Conservation (phyloP, 2,329 filamentous ascomycete genomes). For the Penicillium frequentans region DNA sequence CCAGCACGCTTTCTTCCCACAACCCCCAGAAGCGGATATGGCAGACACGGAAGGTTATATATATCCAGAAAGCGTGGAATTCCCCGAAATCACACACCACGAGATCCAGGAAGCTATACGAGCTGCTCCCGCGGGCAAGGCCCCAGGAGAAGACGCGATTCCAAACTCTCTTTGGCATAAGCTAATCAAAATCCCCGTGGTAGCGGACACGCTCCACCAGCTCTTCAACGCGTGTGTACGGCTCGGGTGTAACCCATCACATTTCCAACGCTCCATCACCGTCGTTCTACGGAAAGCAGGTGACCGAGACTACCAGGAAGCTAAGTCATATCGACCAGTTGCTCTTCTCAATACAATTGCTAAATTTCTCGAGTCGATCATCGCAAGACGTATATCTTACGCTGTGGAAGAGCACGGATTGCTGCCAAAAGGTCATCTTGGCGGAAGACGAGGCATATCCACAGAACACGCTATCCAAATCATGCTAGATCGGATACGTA, state of each 20-base stretch:
- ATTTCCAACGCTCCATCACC: not conserved
- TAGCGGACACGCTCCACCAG: not conserved
- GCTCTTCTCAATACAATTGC: constrained; percentile 13
- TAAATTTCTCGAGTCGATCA: constrained; percentile 10
- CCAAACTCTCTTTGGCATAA: not conserved
- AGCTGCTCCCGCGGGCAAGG: not conserved
- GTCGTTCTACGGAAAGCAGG: not conserved
- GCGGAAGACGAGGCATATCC: no score
- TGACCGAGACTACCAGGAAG: constrained; percentile 2
- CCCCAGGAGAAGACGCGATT: not conserved
- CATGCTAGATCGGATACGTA: no score
- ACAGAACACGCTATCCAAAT: no score
- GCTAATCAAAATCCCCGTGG: not conserved
- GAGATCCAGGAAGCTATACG: not conserved
- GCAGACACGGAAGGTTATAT: not conserved
- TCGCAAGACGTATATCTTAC: constrained; percentile 7
- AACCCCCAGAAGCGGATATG: not conserved
- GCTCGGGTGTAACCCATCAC: not conserved
- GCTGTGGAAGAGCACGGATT: no score
- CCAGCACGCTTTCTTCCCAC: not conserved
- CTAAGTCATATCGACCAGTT: constrained; percentile 15
- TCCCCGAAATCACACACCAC: not conserved
- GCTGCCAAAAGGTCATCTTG: no score
- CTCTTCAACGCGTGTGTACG: not conserved
- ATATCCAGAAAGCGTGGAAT: not conserved